Evolutionary conservation across 257 asterid genomes (phyloP), one percentile per base, ranked within the genome.

Genomic region (Ocimum tenuiflorum): DNA sequence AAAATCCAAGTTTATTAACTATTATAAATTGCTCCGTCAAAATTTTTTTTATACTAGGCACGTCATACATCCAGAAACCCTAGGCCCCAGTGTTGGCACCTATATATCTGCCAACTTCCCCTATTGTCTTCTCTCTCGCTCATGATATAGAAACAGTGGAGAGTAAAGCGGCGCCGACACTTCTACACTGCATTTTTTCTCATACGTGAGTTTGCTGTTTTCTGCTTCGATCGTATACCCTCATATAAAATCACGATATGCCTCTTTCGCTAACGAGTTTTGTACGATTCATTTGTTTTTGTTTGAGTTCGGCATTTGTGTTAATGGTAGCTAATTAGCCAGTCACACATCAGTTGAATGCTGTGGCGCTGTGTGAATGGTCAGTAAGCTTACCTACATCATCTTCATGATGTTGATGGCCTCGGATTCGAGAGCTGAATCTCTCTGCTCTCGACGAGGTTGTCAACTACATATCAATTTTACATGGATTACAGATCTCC

Each of bases 241-340:
- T n/a, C n/a, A n/a, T n/a, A n/a, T n/a, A n/a, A n/a, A n/a, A n/a
- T n/a, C n/a, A n/a, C n/a, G n/a, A n/a, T n/a, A n/a, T n/a, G n/a
- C n/a, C n/a, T n/a, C n/a, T n/a, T n/a, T n/a, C n/a, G n/a, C n/a
- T n/a, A n/a, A n/a, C n/a, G n/a, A n/a, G 4, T 27, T 27, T 27
- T 27, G 31, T 27, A 1, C 31, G 4, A 27, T 27, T 27, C 31
- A 27, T 27, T 27, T 27, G 31, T 27, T 27, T 27, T 27, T n/a
- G n/a, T n/a, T 27, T 27, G 31, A 27, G 31, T 27, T 27, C 4
- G 31, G 31, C 31, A 27, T 27, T 12, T 20, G 53, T 0, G 56
- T 19, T 5, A 24, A 56, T 59, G 86, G 85, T 76, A 76, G 79
- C 77, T 65, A 81, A 78, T 83, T 81, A 74, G 81, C 82, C 83